Percentiles rank a stretch among this genome's conserved stretches.
These are phyloP conservation scores for Nemania abortiva DNA, from an alignment of 2,329 filamentous ascomycete species.

Conservation along the genomic window DNA sequence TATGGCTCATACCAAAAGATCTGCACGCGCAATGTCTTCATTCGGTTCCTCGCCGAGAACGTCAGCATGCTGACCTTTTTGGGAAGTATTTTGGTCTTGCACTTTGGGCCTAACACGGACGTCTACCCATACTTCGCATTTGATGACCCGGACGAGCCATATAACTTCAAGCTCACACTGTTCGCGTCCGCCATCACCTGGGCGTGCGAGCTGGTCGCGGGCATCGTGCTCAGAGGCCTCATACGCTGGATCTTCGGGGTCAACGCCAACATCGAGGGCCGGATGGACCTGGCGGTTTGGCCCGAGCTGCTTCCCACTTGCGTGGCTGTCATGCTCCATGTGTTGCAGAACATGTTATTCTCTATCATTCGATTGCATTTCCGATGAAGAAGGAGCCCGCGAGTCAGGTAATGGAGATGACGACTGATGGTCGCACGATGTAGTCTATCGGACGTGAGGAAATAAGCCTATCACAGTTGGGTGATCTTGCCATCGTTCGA, in stretches of 20 bases:
- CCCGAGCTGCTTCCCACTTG: constrained; percentile 75
- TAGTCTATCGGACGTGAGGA: constrained; percentile 7
- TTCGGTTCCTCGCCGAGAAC: constrained; percentile 75
- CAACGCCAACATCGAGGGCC: constrained; percentile 73
- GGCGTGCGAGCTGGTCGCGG: constrained; percentile 74
- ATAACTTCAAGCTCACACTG: constrained; percentile 74
- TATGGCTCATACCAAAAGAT: constrained; percentile 75
- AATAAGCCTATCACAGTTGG: constrained; percentile 23
- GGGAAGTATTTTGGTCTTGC: constrained; percentile 73
- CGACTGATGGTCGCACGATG: constrained; percentile 23
- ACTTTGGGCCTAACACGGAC: constrained; percentile 75
- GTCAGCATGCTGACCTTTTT: constrained; percentile 76
- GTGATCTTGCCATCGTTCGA: constrained; percentile 30
- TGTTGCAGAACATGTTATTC: constrained; percentile 79
- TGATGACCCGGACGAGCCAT: constrained; percentile 61
- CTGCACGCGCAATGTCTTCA: constrained; percentile 74
- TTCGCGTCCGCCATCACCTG: constrained; percentile 73
- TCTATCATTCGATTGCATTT: constrained; percentile 75
- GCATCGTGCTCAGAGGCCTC: constrained; percentile 69
- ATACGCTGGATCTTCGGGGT: constrained; percentile 70
- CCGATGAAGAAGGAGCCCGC: constrained; percentile 44
- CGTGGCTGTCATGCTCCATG: constrained; percentile 74
- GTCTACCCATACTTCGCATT: constrained; percentile 79
- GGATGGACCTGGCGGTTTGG: constrained; percentile 73
- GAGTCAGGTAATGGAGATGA: constrained; percentile 11